Evolutionary conservation across 306 rosid genomes (phyloP).

Genomic region (Trifolium subterraneum): DNA sequence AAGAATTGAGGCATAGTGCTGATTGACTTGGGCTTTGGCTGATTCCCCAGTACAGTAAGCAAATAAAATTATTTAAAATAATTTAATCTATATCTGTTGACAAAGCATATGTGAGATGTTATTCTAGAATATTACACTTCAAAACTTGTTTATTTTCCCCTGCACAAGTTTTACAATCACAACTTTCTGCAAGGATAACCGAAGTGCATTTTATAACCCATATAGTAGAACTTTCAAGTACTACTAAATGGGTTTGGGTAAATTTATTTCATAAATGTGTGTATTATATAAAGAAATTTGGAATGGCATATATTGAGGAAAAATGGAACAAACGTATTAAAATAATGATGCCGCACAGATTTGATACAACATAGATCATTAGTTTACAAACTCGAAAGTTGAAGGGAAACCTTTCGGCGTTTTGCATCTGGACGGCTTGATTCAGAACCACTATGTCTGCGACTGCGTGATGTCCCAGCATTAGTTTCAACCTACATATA

Average conservation of each 20-base stretch:
- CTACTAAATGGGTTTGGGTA: background rate
- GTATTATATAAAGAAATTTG: background rate
- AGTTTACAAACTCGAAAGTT: conserved; percentile 32
- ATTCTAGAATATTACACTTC: background rate
- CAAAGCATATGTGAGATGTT: background rate
- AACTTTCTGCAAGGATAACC: background rate
- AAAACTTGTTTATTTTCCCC: background rate
- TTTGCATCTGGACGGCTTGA: conserved; percentile 66
- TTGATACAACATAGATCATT: conserved; percentile 12
- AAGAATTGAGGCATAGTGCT: too few relatives aligned
- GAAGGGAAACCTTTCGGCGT: conserved; percentile 78
- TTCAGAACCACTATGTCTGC: conserved; percentile 53
- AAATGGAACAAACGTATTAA: conserved; percentile 5
- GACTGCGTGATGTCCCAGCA: conserved; percentile 67
- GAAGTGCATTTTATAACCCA: background rate
- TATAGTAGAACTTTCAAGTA: background rate
- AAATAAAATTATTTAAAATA: background rate
- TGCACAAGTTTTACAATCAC: background rate
- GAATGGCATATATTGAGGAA: background rate
- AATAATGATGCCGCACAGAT: conserved; percentile 14
- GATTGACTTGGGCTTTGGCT: too few relatives aligned
- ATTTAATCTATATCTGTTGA: background rate
- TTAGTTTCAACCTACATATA: conserved; percentile 55
- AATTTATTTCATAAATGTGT: background rate
- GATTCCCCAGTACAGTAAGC: too few relatives aligned